Percentiles rank a stretch among this genome's conserved stretches.
Conservation (phyloP, 345 rosid genomes). For the Euphorbia peplus region DNA sequence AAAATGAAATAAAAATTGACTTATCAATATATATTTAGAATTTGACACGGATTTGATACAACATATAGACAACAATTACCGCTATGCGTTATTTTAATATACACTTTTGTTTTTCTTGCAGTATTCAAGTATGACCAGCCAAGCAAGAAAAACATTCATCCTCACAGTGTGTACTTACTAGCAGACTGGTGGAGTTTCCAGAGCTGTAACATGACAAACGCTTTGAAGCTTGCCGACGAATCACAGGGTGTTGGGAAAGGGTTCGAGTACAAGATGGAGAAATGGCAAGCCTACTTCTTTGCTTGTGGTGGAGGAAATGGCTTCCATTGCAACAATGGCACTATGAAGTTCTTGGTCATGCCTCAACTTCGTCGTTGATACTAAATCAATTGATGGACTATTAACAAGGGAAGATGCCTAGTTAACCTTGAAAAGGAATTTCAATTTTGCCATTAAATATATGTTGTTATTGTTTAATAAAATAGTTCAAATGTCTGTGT, state of each 20-base stretch:
- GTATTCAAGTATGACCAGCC: slow-evolving; percentile 77
- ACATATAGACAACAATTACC: too few species aligned
- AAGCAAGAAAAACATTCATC: slow-evolving; percentile 31
- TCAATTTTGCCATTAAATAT: too few species aligned
- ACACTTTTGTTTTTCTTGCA: too few species aligned
- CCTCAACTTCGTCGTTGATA: slow-evolving; percentile 40
- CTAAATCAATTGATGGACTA: not conserved
- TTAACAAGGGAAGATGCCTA: too few species aligned
- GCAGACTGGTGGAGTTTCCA: slow-evolving; percentile 44
- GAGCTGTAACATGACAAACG: slow-evolving; percentile 49
- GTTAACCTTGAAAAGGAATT: not conserved
- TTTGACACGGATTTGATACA: too few species aligned
- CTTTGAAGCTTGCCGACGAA: slow-evolving; percentile 43
- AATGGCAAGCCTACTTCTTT: slow-evolving; percentile 52
- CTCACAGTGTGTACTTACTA: slow-evolving; percentile 65
- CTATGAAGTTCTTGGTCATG: slow-evolving; percentile 60
- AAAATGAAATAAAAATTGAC: too few species aligned
- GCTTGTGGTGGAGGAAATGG: slow-evolving; percentile 65
- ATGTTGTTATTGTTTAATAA: not conserved
- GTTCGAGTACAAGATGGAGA: slow-evolving; percentile 45
- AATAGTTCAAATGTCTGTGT: not conserved
- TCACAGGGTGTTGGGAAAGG: slow-evolving; percentile 61
- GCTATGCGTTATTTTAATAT: too few species aligned
- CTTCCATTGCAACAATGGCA: slow-evolving; percentile 58
- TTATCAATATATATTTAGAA: too few species aligned